Base-by-base conservation (phyloP, 208 protist genomes). In the Leishmania lainsoni region DNA sequence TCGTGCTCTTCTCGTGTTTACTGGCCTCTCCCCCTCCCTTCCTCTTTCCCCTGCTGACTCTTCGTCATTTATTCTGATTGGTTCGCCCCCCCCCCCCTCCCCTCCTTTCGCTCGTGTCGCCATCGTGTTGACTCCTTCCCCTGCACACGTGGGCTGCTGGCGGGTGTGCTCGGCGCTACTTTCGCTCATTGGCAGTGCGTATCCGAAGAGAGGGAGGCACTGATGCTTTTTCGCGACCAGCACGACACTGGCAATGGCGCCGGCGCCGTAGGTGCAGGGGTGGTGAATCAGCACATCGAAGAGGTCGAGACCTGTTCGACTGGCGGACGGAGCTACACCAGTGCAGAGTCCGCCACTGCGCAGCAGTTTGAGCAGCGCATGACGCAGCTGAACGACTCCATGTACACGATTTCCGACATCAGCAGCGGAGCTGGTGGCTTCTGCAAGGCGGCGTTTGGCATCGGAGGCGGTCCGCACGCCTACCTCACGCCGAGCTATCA, bases 301-400 rank as follows among this genome's bases (percentile, higher is more conserved):
- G 81, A 89, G 32, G 81, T 84, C 42, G 79, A 86, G 42, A 78
- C 69, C 14, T 79, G 58, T 20, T 85, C 74, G 20, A 86, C 83
- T 3, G 63, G 79, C 16, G 75, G 75, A 22, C 70, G 75, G 49
- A 90, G 87, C 84, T 90, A 87, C 84, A 86, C 81, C 29, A 88
- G 84, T 71, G 80, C 81, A 1, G 81, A 84, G 35, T 85, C 83
- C 22, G 75, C 76, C 20, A 54, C 76, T 12, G 84, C 87, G 48
- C 80, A 88, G 75, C 76, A 58, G 54, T 91, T 91, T n/a, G 81
- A 91, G 70, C 65, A 83, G 22, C 84, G 87, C 73, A 89, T 91
- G 87, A 76, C 69, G 9, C 58, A 80, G 61, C 78, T 89, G 56
- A 56, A 75, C n/a, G 26, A 72, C 69, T 49, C 73, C 42, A 59